phyloP scores from a whole-genome alignment of 441 rosid species.

The Brassica hybrid region DNA sequence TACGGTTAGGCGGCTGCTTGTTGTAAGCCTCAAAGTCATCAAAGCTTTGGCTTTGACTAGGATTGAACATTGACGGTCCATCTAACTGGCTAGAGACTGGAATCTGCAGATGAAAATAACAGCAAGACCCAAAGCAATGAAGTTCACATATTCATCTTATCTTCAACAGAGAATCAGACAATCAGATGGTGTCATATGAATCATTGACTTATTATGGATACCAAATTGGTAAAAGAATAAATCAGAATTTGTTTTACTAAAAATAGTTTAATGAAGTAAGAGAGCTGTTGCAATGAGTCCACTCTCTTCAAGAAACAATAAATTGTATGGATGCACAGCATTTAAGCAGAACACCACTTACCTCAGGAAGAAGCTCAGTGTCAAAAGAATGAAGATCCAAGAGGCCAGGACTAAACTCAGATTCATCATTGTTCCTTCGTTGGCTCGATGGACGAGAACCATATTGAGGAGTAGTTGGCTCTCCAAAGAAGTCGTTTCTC shows the following conservation, averaged over 20 bases:
- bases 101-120: no score
- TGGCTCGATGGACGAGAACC: constrained; percentile 65
- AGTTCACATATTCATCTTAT: constrained; percentile 9
- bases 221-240: constrained; percentile 15
- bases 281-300: constrained; percentile 26
- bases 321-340: constrained; percentile 22
- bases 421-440: constrained; percentile 73
- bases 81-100: constrained; percentile 64
- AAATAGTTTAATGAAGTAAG: constrained; percentile 30
- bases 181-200: constrained; percentile 8
- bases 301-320: constrained; percentile 26
- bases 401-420: constrained; percentile 95
- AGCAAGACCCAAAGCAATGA: constrained; percentile 12
- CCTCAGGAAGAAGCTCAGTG: constrained; percentile 98
- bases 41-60: constrained; percentile 76
- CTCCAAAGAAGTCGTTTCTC: constrained; percentile 68
- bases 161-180: constrained; percentile 12
- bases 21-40: constrained; percentile 79
- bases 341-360: constrained; percentile 35
- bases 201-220: not conserved
- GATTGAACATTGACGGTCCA: constrained; percentile 64
- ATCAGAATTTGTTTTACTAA: constrained; percentile 26
- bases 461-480: constrained; percentile 83
- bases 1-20: constrained; percentile 73
- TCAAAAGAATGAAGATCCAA: constrained; percentile 97